Conservation (phyloP, 2,329 filamentous ascomycete species). For the Alternaria triticina region DNA sequence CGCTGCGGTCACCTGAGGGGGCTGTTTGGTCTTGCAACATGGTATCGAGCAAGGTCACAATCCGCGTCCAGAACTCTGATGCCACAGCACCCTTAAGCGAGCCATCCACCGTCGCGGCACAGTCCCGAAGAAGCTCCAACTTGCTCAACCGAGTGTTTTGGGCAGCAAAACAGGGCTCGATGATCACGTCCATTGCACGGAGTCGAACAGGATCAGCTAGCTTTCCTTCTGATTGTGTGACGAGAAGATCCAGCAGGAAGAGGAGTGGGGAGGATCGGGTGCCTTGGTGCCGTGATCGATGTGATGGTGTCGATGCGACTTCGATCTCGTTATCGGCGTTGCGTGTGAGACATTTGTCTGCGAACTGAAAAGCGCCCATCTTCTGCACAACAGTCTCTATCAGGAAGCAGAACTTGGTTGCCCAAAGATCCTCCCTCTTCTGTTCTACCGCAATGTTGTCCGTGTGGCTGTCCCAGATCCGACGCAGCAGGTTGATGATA, state of each 20-base stretch:
- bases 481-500: slow-evolving; percentile 71
- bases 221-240: slow-evolving; percentile 49
- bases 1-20: slow-evolving; percentile 30
- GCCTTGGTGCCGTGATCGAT: slow-evolving; percentile 57
- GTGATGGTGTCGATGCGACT: slow-evolving; percentile 70
- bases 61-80: slow-evolving; percentile 37
- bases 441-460: slow-evolving; percentile 40
- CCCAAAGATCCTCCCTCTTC: slow-evolving; percentile 51
- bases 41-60: slow-evolving; percentile 25
- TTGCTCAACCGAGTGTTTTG: slow-evolving; percentile 44
- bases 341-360: slow-evolving; percentile 56
- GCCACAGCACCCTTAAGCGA: slow-evolving; percentile 28
- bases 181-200: slow-evolving; percentile 54
- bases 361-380: slow-evolving; percentile 59
- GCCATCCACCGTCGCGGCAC: slow-evolving; percentile 28
- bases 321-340: slow-evolving; percentile 67
- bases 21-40: slow-evolving; percentile 32
- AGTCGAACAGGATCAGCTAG: slow-evolving; percentile 48
- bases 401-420: slow-evolving; percentile 59
- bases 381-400: slow-evolving; percentile 57
- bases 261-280: slow-evolving; percentile 66
- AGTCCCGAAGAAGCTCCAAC: slow-evolving; percentile 50
- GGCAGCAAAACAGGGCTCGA: slow-evolving; percentile 64
- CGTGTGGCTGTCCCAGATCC: slow-evolving; percentile 69
- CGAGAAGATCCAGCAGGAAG: slow-evolving; percentile 69